phyloP scores from a whole-genome alignment of 2,329 filamentous ascomycete species.

The Drechslerella dactyloides region DNA sequence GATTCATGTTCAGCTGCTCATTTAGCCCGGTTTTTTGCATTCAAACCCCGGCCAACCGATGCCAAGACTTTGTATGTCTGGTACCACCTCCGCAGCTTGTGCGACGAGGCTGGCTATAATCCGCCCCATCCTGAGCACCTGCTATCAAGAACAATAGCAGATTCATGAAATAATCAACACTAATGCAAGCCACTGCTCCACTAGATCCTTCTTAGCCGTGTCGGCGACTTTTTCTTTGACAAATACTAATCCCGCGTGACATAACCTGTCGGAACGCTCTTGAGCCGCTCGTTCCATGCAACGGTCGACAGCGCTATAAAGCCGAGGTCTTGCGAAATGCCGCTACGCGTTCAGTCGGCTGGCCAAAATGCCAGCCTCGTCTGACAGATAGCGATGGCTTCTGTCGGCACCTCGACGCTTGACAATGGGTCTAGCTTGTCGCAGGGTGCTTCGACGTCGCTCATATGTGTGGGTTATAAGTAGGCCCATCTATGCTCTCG shows the following conservation, averaged over 20 bases:
- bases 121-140: background rate
- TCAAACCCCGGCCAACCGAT: background rate
- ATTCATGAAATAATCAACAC: slow-evolving; percentile 6
- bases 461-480: too few species aligned
- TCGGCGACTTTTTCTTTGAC: slow-evolving; percentile 2
- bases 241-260: background rate
- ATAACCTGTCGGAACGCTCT: background rate
- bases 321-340: background rate
- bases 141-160: background rate
- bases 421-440: too few species aligned
- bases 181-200: slow-evolving; percentile 23
- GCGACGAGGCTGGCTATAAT: background rate
- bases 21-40: background rate
- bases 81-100: background rate
- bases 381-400: too few species aligned
- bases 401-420: too few species aligned
- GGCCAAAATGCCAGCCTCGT: too few species aligned
- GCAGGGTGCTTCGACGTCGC: too few species aligned
- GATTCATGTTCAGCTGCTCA: background rate
- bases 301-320: too few species aligned
- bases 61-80: slow-evolving; percentile 1
- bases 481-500: too few species aligned
- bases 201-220: background rate
- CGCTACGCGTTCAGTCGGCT: background rate
- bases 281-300: background rate